A percentile compares a stretch with the other conserved stretches of the same genome.
Conservation (phyloP, 306 rosid species). For the Arachis stenosperma region DNA sequence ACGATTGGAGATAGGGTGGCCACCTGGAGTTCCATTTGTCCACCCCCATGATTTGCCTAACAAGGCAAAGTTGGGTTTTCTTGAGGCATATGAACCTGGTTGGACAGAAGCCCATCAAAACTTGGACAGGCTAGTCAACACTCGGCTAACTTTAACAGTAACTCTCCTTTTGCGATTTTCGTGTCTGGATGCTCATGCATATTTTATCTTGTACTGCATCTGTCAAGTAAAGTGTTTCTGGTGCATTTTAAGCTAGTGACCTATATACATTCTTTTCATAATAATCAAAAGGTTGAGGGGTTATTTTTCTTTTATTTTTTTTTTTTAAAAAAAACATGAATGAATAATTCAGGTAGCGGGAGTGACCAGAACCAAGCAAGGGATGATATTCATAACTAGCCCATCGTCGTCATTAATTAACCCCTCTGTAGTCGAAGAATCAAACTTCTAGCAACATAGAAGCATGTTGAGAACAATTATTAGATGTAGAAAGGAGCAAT, state of each 20-base stretch:
- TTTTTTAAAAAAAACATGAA: background rate
- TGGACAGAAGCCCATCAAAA: conserved; percentile 93
- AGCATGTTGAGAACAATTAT: conserved; percentile 20
- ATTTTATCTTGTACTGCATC: background rate
- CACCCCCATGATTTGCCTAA: conserved; percentile 99
- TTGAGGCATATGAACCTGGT: conserved; percentile 98
- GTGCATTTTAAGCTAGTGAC: conserved; percentile 15
- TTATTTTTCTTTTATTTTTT: background rate
- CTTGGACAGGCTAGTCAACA: conserved; percentile 86
- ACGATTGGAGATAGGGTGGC: conserved; percentile 96
- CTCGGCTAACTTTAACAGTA: conserved; percentile 64
- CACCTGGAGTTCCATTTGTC: conserved; percentile 94
- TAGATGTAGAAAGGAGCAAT: no score
- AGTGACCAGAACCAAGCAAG: no score
- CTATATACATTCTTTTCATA: conserved; percentile 22
- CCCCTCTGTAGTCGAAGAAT: conserved; percentile 5
- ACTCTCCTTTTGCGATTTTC: conserved; percentile 55
- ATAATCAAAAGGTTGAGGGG: conserved; percentile 11
- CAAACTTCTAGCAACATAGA: conserved; percentile 8
- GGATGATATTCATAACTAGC: background rate
- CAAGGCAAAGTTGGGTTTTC: conserved; percentile 95
- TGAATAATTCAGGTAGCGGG: background rate
- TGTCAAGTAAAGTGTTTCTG: conserved; percentile 25
- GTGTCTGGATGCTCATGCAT: conserved; percentile 39
- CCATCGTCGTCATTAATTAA: background rate